phyloP scores from a whole-genome alignment of 345 rosid genomes.

The Carallia pectinifolia region DNA sequence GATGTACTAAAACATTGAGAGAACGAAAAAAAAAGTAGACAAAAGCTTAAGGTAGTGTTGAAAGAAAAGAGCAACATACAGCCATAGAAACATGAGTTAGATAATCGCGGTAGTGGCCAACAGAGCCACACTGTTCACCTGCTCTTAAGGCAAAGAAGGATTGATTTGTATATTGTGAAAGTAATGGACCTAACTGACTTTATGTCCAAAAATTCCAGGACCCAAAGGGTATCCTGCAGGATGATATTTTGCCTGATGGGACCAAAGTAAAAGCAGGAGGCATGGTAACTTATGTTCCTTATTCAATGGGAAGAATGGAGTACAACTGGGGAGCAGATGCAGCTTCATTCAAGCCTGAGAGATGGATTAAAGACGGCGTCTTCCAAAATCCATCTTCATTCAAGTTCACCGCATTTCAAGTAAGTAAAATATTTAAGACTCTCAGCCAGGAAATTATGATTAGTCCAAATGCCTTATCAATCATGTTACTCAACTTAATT shows the following conservation, averaged over 20 bases:
- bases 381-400: constrained; percentile 90
- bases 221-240: constrained; percentile 78
- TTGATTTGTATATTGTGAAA: no score
- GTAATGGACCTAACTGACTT: background rate
- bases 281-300: constrained; percentile 97
- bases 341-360: constrained; percentile 71
- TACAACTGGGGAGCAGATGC: constrained; percentile 95
- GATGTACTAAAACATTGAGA: background rate
- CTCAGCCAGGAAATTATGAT: background rate
- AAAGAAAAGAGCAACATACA: background rate
- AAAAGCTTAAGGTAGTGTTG: background rate
- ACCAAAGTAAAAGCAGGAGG: constrained; percentile 94
- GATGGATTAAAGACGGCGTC: constrained; percentile 87
- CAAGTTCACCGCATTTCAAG: constrained; percentile 97
- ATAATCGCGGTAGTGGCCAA: background rate
- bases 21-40: background rate
- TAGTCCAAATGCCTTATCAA: background rate
- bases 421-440: constrained; percentile 16
- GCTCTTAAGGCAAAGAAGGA: no score
- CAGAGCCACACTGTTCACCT: background rate
- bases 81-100: no score
- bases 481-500: no score
- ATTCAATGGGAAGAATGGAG: constrained; percentile 95
- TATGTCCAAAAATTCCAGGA: constrained; percentile 42
- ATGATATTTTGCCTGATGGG: constrained; percentile 85